These are phyloP conservation scores for Colletotrichum simmondsii DNA, from an alignment of 2,329 filamentous ascomycete species.

Conservation along the genomic window DNA sequence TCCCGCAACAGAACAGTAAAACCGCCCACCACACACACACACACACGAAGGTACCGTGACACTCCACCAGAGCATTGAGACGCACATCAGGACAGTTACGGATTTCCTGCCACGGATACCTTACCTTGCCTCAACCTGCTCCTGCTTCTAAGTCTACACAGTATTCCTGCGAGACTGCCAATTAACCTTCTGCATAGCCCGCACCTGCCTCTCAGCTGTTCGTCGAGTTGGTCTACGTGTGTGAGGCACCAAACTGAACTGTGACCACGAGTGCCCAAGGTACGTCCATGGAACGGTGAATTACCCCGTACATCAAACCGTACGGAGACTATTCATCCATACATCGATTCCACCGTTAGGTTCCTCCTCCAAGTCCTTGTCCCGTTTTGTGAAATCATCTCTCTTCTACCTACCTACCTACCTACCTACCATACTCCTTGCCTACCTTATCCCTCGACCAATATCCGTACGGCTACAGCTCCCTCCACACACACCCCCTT, in stretches of 20 bases:
- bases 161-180: not conserved
- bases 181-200: not conserved
- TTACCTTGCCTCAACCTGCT: not conserved
- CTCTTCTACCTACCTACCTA: not conserved
- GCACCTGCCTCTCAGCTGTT: not conserved
- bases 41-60: too few relatives aligned
- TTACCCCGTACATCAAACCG: not conserved
- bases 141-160: not conserved
- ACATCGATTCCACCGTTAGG: not conserved
- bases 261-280: too few relatives aligned
- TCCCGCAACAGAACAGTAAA: conserved; percentile 27
- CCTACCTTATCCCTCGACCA: conserved; percentile 5
- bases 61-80: conserved; percentile 10
- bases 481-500: conserved; percentile 15
- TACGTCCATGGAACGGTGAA: too few relatives aligned
- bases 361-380: not conserved
- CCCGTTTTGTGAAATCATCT: conserved; percentile 27
- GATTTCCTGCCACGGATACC: conserved; percentile 1
- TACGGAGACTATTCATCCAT: not conserved
- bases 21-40: not conserved
- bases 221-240: too few relatives aligned
- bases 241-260: too few relatives aligned
- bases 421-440: too few relatives aligned
- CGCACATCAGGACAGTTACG: not conserved
- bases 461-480: not conserved